Percentiles rank a stretch among this genome's conserved stretches.
Evolutionary conservation across 1,284 basidiomycete species (phyloP).

Genomic region (Tranzscheliella williamsii): DNA sequence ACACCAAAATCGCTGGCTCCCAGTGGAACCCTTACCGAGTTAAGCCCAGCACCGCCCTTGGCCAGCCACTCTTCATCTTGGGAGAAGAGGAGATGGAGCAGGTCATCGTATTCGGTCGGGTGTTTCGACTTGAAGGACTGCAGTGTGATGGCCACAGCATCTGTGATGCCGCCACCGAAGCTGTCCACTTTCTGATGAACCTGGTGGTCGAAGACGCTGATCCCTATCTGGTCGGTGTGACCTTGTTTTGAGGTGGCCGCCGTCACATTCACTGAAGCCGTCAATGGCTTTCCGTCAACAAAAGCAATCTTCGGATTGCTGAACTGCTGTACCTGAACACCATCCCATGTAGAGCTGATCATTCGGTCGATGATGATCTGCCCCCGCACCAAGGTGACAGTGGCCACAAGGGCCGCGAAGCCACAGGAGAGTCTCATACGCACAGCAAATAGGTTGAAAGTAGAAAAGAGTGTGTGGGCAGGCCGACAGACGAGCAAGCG

Average conservation of each 20-base stretch:
- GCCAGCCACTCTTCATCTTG: conserved; percentile 19
- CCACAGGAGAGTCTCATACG: neutral
- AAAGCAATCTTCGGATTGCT: conserved; percentile 30
- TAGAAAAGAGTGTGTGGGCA: too few relatives aligned
- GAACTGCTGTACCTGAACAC: conserved; percentile 18
- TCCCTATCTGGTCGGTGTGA: conserved; percentile 8
- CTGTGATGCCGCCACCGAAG: conserved; percentile 41
- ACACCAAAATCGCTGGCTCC: conserved; percentile 44
- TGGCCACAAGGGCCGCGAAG: neutral
- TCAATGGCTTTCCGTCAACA: conserved; percentile 1
- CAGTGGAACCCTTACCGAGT: conserved; percentile 33
- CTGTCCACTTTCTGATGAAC: conserved; percentile 29
- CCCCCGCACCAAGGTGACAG: conserved; percentile 1
- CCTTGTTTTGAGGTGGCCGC: neutral
- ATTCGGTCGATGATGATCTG: conserved; percentile 31
- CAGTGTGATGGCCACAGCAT: conserved; percentile 40
- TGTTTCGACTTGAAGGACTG: conserved; percentile 37
- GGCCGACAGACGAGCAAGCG: neutral
- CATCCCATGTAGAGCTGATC: conserved; percentile 32
- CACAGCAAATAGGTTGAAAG: too few relatives aligned
- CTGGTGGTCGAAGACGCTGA: conserved; percentile 22
- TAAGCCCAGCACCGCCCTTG: conserved; percentile 35
- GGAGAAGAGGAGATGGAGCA: conserved; percentile 39
- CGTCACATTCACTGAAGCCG: conserved; percentile 17
- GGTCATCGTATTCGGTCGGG: conserved; percentile 35